Evolutionary conservation across 768 basidiomycete genomes (phyloP).

Genomic region (Lactarius akahatsu): DNA sequence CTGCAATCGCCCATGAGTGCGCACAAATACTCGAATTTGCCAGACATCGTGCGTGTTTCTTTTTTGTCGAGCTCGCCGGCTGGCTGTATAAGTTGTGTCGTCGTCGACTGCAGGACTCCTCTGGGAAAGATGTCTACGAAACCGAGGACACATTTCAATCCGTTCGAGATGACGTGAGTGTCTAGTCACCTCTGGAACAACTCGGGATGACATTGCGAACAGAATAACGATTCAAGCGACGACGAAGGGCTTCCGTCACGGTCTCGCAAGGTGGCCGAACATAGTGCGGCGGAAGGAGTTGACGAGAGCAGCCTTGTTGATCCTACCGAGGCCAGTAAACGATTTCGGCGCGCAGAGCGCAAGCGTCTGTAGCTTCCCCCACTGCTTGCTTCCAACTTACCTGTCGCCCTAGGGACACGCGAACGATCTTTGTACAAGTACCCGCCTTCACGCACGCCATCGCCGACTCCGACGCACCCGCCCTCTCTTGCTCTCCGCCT

Average conservation of each 20-base stretch:
- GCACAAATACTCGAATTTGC: constrained; percentile 83
- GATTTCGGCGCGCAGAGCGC: constrained; percentile 71
- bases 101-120: constrained; percentile 62
- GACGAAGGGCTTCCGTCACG: constrained; percentile 56
- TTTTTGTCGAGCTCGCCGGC: neutral
- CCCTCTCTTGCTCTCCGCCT: constrained; percentile 41
- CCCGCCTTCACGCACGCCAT: constrained; percentile 62
- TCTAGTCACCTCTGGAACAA: neutral
- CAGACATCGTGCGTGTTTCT: constrained; percentile 80
- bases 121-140: constrained; percentile 86
- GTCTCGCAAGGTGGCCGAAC: constrained; percentile 42
- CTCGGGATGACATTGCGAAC: constrained; percentile 4
- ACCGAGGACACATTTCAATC: constrained; percentile 75
- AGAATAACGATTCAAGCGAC: constrained; percentile 64
- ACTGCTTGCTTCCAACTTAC: constrained; percentile 1
- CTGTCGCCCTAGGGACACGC: constrained; percentile 47
- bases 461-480: constrained; percentile 42
- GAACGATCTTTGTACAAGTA: constrained; percentile 59
- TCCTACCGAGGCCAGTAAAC: constrained; percentile 65
- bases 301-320: constrained; percentile 64
- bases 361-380: constrained; percentile 37
- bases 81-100: neutral
- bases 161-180: constrained; percentile 51
- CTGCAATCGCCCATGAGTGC: constrained; percentile 18
- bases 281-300: constrained; percentile 58